A percentile compares a stretch with the other conserved stretches of the same genome.
These are phyloP conservation scores for Phytopythium cucurbitacearum DNA, from an alignment of 352 stramenopile species.

Conservation along the genomic window DNA sequence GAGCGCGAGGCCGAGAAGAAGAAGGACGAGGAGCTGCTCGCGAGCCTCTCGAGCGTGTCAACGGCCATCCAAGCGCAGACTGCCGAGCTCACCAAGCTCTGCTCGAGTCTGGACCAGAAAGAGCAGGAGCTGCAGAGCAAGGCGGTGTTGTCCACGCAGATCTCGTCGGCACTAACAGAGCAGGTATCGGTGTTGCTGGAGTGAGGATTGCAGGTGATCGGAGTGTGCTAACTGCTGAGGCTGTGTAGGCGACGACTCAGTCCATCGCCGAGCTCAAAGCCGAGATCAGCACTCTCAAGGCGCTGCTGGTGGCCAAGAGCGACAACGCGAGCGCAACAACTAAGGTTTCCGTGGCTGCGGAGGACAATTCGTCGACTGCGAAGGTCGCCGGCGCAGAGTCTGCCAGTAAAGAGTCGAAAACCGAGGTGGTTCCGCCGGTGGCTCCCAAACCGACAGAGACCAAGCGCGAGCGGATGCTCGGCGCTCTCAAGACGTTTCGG, in stretches of 20 bases:
- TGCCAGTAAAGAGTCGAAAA: neutral
- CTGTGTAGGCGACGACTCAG: slow-evolving; percentile 31
- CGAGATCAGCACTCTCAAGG: slow-evolving; percentile 63
- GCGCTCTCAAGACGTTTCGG: slow-evolving; percentile 40
- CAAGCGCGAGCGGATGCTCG: slow-evolving; percentile 40
- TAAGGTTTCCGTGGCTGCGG: slow-evolving; percentile 1
- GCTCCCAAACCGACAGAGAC: slow-evolving; percentile 12
- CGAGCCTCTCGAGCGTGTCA: slow-evolving; percentile 42
- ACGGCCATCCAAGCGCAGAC: slow-evolving; percentile 64
- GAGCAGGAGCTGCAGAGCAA: slow-evolving; percentile 50
- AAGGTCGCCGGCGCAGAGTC: too few species aligned
- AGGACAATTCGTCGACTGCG: slow-evolving; percentile 3
- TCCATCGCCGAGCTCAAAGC: slow-evolving; percentile 66
- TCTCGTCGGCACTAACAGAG: slow-evolving; percentile 42
- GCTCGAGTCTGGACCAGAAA: slow-evolving; percentile 46
- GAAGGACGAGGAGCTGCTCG: slow-evolving; percentile 48
- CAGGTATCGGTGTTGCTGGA: slow-evolving; percentile 16
- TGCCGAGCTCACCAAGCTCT: slow-evolving; percentile 48
- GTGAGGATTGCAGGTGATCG: neutral
- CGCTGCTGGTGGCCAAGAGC: slow-evolving; percentile 40
- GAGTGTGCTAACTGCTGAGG: neutral
- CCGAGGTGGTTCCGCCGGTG: slow-evolving; percentile 5
- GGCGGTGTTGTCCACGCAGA: slow-evolving; percentile 31
- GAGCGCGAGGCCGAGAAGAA: slow-evolving; percentile 47
- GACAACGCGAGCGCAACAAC: neutral